A percentile compares a stretch with the other conserved stretches of the same genome.
phyloP scores from a whole-genome alignment of 2,329 filamentous ascomycete species.

The Xylaria sp. region DNA sequence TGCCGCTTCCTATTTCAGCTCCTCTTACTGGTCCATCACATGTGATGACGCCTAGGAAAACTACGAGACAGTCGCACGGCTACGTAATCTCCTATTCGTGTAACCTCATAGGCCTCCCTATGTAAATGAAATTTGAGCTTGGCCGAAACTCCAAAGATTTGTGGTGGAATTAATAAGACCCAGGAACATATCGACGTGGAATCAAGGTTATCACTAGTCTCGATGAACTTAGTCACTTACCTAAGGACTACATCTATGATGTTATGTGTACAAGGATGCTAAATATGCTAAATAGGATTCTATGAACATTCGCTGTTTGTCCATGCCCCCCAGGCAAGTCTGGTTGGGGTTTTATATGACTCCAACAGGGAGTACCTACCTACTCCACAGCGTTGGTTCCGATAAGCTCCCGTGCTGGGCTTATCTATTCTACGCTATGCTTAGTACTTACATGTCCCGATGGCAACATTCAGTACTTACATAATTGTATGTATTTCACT shows the following conservation, averaged over 20 bases:
- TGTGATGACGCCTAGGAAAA: not conserved
- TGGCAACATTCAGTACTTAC: too few species aligned
- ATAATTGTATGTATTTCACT: not conserved
- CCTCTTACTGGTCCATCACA: not conserved
- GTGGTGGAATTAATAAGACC: not conserved
- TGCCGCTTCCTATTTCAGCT: not conserved
- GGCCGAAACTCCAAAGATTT: not conserved
- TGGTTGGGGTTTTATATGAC: constrained; percentile 18
- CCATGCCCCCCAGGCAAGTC: not conserved
- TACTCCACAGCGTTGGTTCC: constrained; percentile 10
- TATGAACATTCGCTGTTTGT: not conserved
- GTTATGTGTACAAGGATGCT: too few species aligned
- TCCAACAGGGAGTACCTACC: not conserved
- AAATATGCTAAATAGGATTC: not conserved
- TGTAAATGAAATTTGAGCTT: not conserved
- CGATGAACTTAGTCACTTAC: too few species aligned
- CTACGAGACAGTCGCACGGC: not conserved
- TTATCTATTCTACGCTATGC: constrained; percentile 15
- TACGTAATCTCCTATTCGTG: not conserved
- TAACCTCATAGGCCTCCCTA: not conserved
- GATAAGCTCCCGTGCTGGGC: constrained; percentile 23
- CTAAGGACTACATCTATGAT: not conserved
- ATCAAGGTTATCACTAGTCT: not conserved
- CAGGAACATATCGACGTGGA: not conserved
- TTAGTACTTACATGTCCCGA: not conserved